A percentile compares a stretch with the other conserved stretches of the same genome.
Conservation (phyloP, 768 basidiomycete genomes). For the Boletellus ananas region DNA sequence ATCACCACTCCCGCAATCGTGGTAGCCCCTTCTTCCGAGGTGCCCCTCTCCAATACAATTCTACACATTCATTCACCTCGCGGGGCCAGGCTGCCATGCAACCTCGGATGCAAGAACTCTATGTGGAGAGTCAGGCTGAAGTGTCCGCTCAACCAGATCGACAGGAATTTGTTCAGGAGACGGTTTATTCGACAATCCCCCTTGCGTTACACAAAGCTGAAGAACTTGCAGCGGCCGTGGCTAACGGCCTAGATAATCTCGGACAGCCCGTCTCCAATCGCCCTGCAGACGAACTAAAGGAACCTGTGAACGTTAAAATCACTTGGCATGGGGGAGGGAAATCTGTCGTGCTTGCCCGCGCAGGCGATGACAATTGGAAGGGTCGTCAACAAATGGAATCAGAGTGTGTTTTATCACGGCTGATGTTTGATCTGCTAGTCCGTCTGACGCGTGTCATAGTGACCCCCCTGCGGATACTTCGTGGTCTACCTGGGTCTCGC, state of each 20-base stretch:
- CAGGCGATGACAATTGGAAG: conserved; percentile 75
- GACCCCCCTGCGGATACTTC: conserved; percentile 33
- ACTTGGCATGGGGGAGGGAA: conserved; percentile 64
- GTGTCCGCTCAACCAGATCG: conserved; percentile 28
- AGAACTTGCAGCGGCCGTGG: conserved; percentile 17
- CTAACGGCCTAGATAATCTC: conserved; percentile 12
- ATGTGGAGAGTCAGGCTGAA: conserved; percentile 35
- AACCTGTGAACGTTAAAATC: conserved; percentile 46
- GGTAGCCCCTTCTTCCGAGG: conserved; percentile 34
- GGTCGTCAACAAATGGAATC: conserved; percentile 61
- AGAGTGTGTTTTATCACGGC: conserved; percentile 44
- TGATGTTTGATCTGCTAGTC: not conserved
- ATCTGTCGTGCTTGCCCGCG: conserved; percentile 63
- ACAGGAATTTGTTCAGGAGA: conserved; percentile 49
- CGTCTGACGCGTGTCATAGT: conserved; percentile 21
- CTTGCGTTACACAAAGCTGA: conserved; percentile 42
- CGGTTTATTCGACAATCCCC: conserved; percentile 62
- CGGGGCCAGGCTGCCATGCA: conserved; percentile 33
- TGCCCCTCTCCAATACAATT: conserved; percentile 37
- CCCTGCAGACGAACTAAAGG: conserved; percentile 25
- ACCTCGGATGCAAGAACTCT: conserved; percentile 46
- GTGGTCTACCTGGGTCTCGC: conserved; percentile 41
- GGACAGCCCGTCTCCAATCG: conserved; percentile 21
- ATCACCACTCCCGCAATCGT: conserved; percentile 28
- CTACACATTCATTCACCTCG: conserved; percentile 41